A percentile compares a stretch with the other conserved stretches of the same genome.
phyloP scores from a whole-genome alignment of 2,329 filamentous ascomycete genomes.

The Fusarium nygamai region DNA sequence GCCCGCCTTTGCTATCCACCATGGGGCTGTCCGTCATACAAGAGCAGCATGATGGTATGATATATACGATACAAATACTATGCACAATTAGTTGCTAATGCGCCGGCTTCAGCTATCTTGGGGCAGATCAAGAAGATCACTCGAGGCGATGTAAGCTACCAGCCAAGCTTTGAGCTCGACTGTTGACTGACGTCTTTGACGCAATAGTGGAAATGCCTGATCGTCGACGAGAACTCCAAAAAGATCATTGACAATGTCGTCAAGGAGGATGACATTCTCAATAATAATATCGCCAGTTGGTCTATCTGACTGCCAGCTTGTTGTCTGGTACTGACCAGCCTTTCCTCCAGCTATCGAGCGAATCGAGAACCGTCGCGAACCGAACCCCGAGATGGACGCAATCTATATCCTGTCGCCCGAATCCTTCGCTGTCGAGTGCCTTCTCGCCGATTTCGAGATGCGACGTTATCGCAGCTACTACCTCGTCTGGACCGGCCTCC shows the following conservation, averaged over 20 bases:
- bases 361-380: slow-evolving; percentile 85
- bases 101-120: slow-evolving; percentile 46
- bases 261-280: slow-evolving; percentile 96
- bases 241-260: slow-evolving; percentile 90
- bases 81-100: slow-evolving; percentile 30
- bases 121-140: slow-evolving; percentile 77
- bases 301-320: slow-evolving; percentile 23
- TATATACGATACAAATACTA: neutral
- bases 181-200: slow-evolving; percentile 27
- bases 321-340: slow-evolving; percentile 24
- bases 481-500: slow-evolving; percentile 84
- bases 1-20: slow-evolving; percentile 53
- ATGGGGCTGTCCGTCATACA: slow-evolving; percentile 90
- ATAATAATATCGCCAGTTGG: slow-evolving; percentile 94
- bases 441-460: slow-evolving; percentile 91
- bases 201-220: slow-evolving; percentile 91
- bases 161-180: neutral
- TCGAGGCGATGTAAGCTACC: slow-evolving; percentile 75
- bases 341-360: slow-evolving; percentile 81
- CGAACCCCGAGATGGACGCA: slow-evolving; percentile 91
- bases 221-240: slow-evolving; percentile 84
- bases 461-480: slow-evolving; percentile 81
- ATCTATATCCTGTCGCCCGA: slow-evolving; percentile 91
- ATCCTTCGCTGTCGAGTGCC: slow-evolving; percentile 89
- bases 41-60: slow-evolving; percentile 71